Conservation (phyloP, 495 filamentous ascomycete species). For the Hypoxylon crocopeplum region DNA sequence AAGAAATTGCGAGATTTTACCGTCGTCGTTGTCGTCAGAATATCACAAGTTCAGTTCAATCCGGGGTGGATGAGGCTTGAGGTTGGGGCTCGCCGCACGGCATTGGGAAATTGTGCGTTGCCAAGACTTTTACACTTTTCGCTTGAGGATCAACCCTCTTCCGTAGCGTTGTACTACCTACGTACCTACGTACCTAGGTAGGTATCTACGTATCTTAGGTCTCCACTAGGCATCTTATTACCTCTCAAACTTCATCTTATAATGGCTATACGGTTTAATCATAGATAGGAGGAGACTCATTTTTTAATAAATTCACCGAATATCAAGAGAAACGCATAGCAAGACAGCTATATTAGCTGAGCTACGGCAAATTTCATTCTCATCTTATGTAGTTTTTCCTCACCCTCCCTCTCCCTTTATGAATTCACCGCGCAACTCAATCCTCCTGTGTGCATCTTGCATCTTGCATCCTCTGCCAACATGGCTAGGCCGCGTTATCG, state of each 20-base stretch:
- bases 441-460: too few relatives aligned
- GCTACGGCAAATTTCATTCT: too few relatives aligned
- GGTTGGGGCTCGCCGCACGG: conserved; percentile 21
- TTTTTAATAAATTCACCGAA: too few relatives aligned
- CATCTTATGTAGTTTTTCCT: too few relatives aligned
- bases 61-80: conserved; percentile 34
- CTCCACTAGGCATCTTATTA: not conserved
- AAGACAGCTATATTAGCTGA: too few relatives aligned
- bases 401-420: too few relatives aligned
- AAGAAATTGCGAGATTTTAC: conserved; percentile 23
- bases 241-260: not conserved
- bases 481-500: not conserved
- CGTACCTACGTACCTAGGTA: not conserved
- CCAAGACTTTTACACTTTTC: conserved; percentile 44
- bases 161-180: conserved; percentile 21
- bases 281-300: too few relatives aligned
- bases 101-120: conserved; percentile 46
- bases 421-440: too few relatives aligned
- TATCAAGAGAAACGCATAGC: too few relatives aligned
- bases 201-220: too few relatives aligned
- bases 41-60: conserved; percentile 22
- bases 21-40: conserved; percentile 17
- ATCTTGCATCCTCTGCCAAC: too few relatives aligned
- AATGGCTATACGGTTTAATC: not conserved
- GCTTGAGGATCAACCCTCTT: conserved; percentile 48